These are phyloP conservation scores for Nitzschia palea DNA, from an alignment of 108 stramenopile species.

Conservation along the genomic window DNA sequence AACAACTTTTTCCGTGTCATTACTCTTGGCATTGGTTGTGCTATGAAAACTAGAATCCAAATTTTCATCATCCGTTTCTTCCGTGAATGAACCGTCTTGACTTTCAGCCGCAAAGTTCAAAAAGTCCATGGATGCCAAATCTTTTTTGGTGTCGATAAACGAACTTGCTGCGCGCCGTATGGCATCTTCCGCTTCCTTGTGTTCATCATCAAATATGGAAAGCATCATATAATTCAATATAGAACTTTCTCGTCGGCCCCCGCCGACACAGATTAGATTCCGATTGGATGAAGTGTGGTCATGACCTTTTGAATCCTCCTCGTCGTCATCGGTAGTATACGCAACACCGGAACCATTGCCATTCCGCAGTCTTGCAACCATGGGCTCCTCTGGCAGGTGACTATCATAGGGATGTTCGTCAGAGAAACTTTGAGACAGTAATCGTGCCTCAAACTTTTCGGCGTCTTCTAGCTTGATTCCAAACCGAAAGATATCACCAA, in stretches of 20 bases:
- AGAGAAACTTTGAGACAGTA: background rate
- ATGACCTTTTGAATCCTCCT: background rate
- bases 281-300: background rate
- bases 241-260: conserved; percentile 4
- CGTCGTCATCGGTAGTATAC: background rate
- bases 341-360: background rate
- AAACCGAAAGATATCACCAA: conserved; percentile 39
- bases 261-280: conserved; percentile 8
- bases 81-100: background rate
- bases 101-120: background rate
- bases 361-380: background rate
- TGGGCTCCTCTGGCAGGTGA: background rate
- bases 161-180: conserved; percentile 20
- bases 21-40: background rate
- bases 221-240: conserved; percentile 24
- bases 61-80: background rate
- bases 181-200: conserved; percentile 27
- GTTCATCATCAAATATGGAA: conserved; percentile 12
- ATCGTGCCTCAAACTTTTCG: conserved; percentile 7
- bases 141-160: conserved; percentile 20
- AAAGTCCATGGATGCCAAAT: conserved; percentile 20
- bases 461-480: conserved; percentile 42
- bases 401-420: background rate
- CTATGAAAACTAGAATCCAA: background rate
- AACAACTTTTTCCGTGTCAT: background rate